Base-by-base conservation (phyloP, 371 early-diverging fungal species). In the Rhizopus stolonifer region DNA sequence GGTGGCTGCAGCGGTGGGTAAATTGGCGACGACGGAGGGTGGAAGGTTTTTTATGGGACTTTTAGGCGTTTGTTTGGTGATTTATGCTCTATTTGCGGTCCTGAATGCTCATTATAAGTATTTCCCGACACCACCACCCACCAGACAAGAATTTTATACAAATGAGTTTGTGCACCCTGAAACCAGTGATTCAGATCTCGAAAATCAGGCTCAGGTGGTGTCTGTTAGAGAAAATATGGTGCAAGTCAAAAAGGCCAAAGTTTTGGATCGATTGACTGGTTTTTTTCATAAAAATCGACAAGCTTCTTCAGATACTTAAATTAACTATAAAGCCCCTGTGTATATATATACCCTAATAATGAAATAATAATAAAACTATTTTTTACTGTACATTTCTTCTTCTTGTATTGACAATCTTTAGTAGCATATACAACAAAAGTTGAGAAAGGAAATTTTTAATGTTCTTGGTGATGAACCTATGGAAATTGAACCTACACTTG, bases 71-170 rank as follows among this genome's bases (percentile, higher is more conserved):
- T 55, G 72, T 9, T 49, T 77, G 9, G 62, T 77, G 0, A 69
- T 73, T 3, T 77, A 77, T 46, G 74, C 67, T 14, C 19, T 69
- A 0, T 77, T 73, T 61, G 77, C 77, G 31, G 62, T 69, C 5
- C 32, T 54, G 5, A 77, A 77, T 45, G 65, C 67, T 5, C 60
- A 73, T 19, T 77, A 69, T 52, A 73, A 73, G 24, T 73, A 73
- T 23, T 77, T 77, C 33, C 77, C 77, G 26, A 77, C 74, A 4
- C 74, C 71, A 8, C 77, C 77, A 15, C 77, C 71, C 15, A 64
- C 69, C 1, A 49, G 73, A 9, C 46, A 54, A 5, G 66, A 60
- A 8, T 54, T 61, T 18, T 70, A 70, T 36, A 53, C 55, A 6
- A 53, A 61, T 38, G 49, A 53, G 31, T 50, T 60, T 23, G 25